Conservation (phyloP, 1,284 basidiomycete species). For the Heterobasidion occidentale region DNA sequence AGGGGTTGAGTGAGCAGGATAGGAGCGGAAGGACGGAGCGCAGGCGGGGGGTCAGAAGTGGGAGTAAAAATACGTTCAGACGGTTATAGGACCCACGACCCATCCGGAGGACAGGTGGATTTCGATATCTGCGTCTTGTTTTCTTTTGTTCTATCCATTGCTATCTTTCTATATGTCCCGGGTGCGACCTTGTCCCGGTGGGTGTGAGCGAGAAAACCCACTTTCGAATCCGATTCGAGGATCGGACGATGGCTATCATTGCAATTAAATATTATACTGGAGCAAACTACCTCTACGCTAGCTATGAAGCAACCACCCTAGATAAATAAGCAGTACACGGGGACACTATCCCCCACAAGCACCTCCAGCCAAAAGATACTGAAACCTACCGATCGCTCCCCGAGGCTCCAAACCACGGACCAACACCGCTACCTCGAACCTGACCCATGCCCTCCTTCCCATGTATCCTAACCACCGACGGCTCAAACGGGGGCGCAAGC, state of each 20-base stretch:
- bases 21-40: slow-evolving; percentile 64
- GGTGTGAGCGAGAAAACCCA: too few species aligned
- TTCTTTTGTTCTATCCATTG: too few species aligned
- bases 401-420: background rate
- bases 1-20: slow-evolving; percentile 46
- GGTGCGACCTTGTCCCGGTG: too few species aligned
- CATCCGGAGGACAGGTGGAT: too few species aligned
- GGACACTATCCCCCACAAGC: background rate
- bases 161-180: too few species aligned
- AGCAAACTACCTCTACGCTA: too few species aligned
- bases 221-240: too few species aligned
- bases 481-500: slow-evolving; percentile 26
- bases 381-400: background rate
- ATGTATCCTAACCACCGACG: slow-evolving; percentile 10
- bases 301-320: too few species aligned
- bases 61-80: slow-evolving; percentile 80
- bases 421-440: background rate
- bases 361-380: background rate
- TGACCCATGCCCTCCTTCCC: background rate
- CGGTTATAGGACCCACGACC: slow-evolving; percentile 15
- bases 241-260: too few species aligned
- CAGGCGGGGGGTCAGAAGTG: slow-evolving; percentile 71
- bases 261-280: too few species aligned
- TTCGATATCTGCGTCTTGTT: too few species aligned
- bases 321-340: too few species aligned